These are phyloP conservation scores for Cicer chorassanicum DNA, from an alignment of 306 rosid species.

Conservation along the genomic window DNA sequence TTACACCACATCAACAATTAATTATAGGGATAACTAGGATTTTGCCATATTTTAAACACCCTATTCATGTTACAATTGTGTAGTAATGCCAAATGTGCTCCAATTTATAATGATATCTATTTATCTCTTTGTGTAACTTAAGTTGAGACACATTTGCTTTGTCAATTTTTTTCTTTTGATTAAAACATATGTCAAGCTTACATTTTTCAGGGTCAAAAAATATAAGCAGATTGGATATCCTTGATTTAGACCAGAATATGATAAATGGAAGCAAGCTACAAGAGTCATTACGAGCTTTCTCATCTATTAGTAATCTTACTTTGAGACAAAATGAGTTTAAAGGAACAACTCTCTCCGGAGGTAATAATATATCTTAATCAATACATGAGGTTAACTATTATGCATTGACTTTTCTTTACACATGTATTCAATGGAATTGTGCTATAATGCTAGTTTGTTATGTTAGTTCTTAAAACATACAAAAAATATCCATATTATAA, in stretches of 20 bases:
- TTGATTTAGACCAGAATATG: not conserved
- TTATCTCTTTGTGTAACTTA: not conserved
- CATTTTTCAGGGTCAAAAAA: conserved; percentile 8
- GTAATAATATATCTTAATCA: not conserved
- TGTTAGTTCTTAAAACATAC: too few species aligned
- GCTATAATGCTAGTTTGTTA: not conserved
- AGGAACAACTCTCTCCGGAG: not conserved
- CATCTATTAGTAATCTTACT: conserved; percentile 9
- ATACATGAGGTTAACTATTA: not conserved
- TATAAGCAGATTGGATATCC: conserved; percentile 5
- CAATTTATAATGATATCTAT: not conserved
- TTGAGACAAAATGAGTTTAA: not conserved
- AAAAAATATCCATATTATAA: too few species aligned
- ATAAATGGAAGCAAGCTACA: conserved; percentile 29
- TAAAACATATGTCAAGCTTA: not conserved
- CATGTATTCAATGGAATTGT: not conserved
- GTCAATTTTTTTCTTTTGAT: not conserved
- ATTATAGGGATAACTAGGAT: not conserved
- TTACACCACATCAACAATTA: too few species aligned
- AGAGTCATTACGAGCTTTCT: conserved; percentile 14
- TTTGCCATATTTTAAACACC: not conserved
- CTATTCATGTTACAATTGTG: not conserved
- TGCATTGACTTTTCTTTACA: not conserved
- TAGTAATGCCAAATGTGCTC: not conserved
- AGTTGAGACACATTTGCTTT: not conserved